phyloP scores from a whole-genome alignment of 257 asterid genomes.

The Eustoma russellianum region DNA sequence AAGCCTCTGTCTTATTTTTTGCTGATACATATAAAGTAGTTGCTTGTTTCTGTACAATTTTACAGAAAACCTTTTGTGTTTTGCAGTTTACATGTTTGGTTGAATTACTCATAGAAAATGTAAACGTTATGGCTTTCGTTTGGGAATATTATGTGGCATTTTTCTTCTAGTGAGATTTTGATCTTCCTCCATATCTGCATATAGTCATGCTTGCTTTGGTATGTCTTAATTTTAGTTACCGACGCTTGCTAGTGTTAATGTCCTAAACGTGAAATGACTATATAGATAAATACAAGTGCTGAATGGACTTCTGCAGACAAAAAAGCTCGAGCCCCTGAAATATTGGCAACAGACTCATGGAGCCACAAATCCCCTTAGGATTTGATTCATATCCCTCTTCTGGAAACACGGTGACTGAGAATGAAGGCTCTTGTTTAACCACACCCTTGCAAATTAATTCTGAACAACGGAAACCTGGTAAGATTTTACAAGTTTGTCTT shows the following conservation, averaged over 20 bases:
- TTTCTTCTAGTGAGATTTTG: not conserved
- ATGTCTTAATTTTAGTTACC: not conserved
- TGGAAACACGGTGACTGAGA: slow-evolving; percentile 37
- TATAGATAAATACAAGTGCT: not conserved
- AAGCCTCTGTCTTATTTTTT: no score
- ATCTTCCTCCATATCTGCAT: no score
- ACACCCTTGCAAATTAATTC: slow-evolving; percentile 43
- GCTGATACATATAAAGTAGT: no score
- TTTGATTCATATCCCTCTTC: slow-evolving; percentile 32
- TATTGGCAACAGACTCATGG: slow-evolving; percentile 34
- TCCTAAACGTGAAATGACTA: not conserved
- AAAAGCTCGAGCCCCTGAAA: slow-evolving; percentile 14
- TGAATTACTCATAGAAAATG: no score
- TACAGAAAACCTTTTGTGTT: no score
- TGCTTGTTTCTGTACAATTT: no score
- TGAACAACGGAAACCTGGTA: slow-evolving; percentile 51
- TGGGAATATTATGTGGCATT: no score
- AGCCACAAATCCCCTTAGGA: slow-evolving; percentile 47
- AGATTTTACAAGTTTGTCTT: slow-evolving; percentile 1
- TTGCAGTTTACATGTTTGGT: no score
- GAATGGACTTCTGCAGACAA: not conserved
- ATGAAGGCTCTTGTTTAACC: slow-evolving; percentile 36
- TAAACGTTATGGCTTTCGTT: no score
- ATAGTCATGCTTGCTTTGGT: not conserved
- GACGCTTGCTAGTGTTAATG: not conserved